These are phyloP conservation scores for Tausonia pullulans DNA, from an alignment of 1,284 basidiomycete genomes.

Conservation along the genomic window DNA sequence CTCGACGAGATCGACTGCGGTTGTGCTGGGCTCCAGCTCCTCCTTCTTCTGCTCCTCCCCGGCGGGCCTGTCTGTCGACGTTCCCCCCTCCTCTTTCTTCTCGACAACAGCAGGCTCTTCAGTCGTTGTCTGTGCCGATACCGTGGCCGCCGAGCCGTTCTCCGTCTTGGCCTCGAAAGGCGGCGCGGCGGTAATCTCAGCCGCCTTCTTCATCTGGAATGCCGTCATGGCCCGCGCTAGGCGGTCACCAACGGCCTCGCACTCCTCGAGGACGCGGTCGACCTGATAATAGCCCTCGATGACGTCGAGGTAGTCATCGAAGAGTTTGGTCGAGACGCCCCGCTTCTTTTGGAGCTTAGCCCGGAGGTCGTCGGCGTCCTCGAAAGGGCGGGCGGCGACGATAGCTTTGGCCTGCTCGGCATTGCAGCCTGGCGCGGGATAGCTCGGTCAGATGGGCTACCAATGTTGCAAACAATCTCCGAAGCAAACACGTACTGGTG, in stretches of 20 bases:
- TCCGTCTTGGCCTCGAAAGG: not conserved
- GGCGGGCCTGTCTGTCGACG: constrained; percentile 18
- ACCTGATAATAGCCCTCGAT: constrained; percentile 84
- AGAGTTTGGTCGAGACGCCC: constrained; percentile 79
- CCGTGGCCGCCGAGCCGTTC: not conserved
- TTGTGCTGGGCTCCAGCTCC: constrained; percentile 22
- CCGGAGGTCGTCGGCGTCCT: constrained; percentile 63
- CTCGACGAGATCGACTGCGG: constrained; percentile 30
- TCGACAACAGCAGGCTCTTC: constrained; percentile 1
- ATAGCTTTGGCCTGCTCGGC: constrained; percentile 71
- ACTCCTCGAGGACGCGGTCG: constrained; percentile 76
- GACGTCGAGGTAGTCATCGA: constrained; percentile 80
- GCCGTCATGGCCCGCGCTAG: constrained; percentile 24
- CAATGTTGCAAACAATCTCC: not conserved
- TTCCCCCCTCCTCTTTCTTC: constrained; percentile 16
- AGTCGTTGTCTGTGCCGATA: too few relatives aligned
- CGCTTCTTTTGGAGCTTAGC: constrained; percentile 75
- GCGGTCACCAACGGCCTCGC: constrained; percentile 66
- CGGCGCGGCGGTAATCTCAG: not conserved
- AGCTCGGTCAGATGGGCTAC: constrained; percentile 18
- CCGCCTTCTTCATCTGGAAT: constrained; percentile 3
- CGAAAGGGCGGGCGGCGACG: constrained; percentile 69
- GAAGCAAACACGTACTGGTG: constrained; percentile 51
- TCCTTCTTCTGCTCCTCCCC: constrained; percentile 21
- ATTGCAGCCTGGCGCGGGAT: constrained; percentile 55